Evolutionary conservation across 148 eudicot genomes (phyloP).

Genomic region (Heliosperma pusillum): DNA sequence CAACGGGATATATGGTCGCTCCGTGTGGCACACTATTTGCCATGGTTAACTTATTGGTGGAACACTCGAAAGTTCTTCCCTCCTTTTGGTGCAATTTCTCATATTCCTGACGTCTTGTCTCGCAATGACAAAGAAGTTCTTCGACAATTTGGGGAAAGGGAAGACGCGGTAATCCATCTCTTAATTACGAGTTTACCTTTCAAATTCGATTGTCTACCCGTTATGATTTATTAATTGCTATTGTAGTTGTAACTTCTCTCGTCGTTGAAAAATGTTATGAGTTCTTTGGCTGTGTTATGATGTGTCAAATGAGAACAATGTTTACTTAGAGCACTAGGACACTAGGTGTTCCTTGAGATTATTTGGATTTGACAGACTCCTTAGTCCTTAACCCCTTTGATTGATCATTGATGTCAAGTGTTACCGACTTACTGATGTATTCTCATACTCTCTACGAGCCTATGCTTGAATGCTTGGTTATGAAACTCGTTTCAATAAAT

Average conservation of each 20-base stretch:
- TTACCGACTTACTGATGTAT: no score
- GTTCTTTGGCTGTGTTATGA: no score
- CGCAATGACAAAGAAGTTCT: slow-evolving; percentile 44
- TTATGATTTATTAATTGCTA: not conserved
- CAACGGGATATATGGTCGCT: slow-evolving; percentile 55
- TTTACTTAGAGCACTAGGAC: no score
- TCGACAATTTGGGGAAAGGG: slow-evolving; percentile 10
- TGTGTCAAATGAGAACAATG: no score
- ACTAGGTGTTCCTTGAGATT: no score
- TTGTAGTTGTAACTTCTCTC: not conserved
- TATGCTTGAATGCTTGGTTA: no score
- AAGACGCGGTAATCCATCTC: slow-evolving; percentile 17
- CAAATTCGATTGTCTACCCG: no score
- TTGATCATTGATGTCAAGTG: no score
- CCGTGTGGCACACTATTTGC: slow-evolving; percentile 55
- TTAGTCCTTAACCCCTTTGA: no score
- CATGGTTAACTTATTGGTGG: slow-evolving; percentile 40
- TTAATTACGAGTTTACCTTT: not conserved
- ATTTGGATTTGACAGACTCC: no score
- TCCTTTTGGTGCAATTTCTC: slow-evolving; percentile 24
- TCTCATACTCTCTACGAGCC: no score
- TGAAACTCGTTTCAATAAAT: no score
- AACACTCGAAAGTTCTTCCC: slow-evolving; percentile 52
- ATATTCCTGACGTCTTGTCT: slow-evolving; percentile 29
- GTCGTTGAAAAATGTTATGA: not conserved